Percentiles rank a stretch among this genome's conserved stretches.
Conservation (phyloP, 1,284 basidiomycete species). For the Malassezia dermatis region DNA sequence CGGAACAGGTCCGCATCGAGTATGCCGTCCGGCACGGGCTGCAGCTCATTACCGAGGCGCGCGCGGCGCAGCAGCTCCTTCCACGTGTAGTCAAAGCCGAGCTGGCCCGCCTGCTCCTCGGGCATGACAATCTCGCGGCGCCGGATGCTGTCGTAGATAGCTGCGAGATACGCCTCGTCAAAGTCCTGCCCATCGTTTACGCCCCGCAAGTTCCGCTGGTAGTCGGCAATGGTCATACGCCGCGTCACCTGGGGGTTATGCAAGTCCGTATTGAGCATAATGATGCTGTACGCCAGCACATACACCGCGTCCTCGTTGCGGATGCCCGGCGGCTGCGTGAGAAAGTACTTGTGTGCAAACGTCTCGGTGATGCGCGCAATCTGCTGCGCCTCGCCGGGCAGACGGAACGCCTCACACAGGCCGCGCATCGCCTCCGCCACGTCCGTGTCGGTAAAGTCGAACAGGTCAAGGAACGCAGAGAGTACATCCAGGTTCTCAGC, state of each 20-base stretch:
- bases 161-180: slow-evolving; percentile 69
- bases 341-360: slow-evolving; percentile 84
- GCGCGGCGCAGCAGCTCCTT: slow-evolving; percentile 81
- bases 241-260: slow-evolving; percentile 98
- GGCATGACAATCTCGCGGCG: slow-evolving; percentile 94
- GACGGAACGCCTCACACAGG: slow-evolving; percentile 80
- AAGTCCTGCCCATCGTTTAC: slow-evolving; percentile 83
- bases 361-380: slow-evolving; percentile 88
- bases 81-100: slow-evolving; percentile 98
- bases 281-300: slow-evolving; percentile 86
- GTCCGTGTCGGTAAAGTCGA: slow-evolving; percentile 82
- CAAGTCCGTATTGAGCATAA: slow-evolving; percentile 95
- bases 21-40: slow-evolving; percentile 64
- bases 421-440: slow-evolving; percentile 92
- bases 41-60: slow-evolving; percentile 66
- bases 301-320: slow-evolving; percentile 86
- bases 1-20: slow-evolving; percentile 93
- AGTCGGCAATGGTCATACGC: slow-evolving; percentile 92
- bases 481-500: slow-evolving; percentile 77
- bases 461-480: slow-evolving; percentile 74
- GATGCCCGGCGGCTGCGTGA: slow-evolving; percentile 75
- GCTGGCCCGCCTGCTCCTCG: slow-evolving; percentile 89
- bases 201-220: slow-evolving; percentile 79
- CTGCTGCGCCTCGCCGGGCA: slow-evolving; percentile 91
- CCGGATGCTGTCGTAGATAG: slow-evolving; percentile 85